Evolutionary conservation across 176 grass and related monocot genomes (phyloP).

Genomic region (Aegilops speltoides): DNA sequence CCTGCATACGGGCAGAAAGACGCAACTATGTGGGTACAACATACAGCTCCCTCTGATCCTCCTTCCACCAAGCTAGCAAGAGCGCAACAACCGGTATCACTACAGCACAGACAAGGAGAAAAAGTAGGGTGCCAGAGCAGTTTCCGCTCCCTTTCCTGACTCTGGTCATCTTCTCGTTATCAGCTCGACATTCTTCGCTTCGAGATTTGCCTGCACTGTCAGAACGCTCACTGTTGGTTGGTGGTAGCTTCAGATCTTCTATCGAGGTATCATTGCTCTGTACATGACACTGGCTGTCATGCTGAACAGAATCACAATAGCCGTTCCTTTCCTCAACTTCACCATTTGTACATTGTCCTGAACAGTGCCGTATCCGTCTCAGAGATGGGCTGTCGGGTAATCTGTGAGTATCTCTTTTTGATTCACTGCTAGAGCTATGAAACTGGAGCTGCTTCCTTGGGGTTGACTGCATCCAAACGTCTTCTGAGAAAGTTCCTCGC

Average conservation of each 20-base stretch:
- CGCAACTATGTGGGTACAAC: constrained; percentile 46
- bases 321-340: constrained; percentile 20
- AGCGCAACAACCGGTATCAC: background rate
- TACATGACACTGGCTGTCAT: background rate
- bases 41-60: constrained; percentile 21
- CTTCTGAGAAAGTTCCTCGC: constrained; percentile 22
- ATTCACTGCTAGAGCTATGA: constrained; percentile 29
- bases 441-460: constrained; percentile 44
- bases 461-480: constrained; percentile 36
- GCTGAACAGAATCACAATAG: constrained; percentile 1
- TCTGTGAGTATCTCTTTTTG: constrained; percentile 24
- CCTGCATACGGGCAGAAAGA: background rate
- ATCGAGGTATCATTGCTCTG: constrained; percentile 7
- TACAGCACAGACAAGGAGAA: constrained; percentile 23
- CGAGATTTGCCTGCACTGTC: constrained; percentile 1
- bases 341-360: constrained; percentile 9
- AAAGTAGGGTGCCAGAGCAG: background rate
- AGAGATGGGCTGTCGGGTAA: constrained; percentile 27
- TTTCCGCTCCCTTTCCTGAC: constrained; percentile 21
- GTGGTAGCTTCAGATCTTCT: constrained; percentile 32
- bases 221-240: background rate
- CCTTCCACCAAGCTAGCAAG: constrained; percentile 42
- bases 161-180: constrained; percentile 27
- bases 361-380: background rate
- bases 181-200: constrained; percentile 28